Evolutionary conservation across 2,329 filamentous ascomycete species (phyloP).

Genomic region (Fonsecaea multimorphosa): DNA sequence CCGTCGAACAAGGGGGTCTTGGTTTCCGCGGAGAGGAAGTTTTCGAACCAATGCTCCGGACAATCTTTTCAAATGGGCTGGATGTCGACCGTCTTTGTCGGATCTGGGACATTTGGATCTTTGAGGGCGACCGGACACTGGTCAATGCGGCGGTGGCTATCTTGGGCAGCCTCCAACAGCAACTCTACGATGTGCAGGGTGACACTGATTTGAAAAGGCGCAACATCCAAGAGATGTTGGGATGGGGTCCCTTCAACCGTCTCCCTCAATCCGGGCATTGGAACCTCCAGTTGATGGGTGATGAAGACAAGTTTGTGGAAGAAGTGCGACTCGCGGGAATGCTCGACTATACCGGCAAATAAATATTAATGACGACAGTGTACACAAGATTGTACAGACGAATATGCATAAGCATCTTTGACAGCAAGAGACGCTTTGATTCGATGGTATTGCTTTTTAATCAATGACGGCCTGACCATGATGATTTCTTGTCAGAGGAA

Average conservation of each 20-base stretch:
- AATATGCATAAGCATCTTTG: conserved; percentile 11
- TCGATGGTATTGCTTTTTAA: conserved; percentile 20
- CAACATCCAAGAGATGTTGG: conserved; percentile 42
- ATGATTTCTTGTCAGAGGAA: conserved; percentile 2
- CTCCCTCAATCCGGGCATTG: conserved; percentile 50
- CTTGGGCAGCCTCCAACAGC: conserved; percentile 51
- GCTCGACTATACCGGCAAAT: conserved; percentile 41
- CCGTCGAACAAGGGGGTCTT: conserved; percentile 39
- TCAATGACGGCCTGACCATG: conserved; percentile 13
- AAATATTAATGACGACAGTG: conserved; percentile 23
- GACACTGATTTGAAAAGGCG: conserved; percentile 46
- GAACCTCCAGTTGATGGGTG: conserved; percentile 47
- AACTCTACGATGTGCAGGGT: conserved; percentile 49
- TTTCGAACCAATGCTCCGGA: conserved; percentile 61
- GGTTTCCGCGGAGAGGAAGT: conserved; percentile 48
- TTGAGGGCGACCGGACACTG: conserved; percentile 63
- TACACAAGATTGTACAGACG: conserved; percentile 25
- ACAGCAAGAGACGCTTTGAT: neutral
- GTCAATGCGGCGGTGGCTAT: conserved; percentile 54
- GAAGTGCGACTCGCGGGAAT: conserved; percentile 53
- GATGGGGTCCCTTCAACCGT: conserved; percentile 46
- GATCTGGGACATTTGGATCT: conserved; percentile 67
- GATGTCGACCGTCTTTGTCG: conserved; percentile 61
- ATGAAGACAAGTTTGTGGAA: conserved; percentile 52
- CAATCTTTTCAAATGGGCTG: conserved; percentile 59